These are phyloP conservation scores for Gracilariopsis chorda DNA, from an alignment of 23 red algal species.

Conservation along the genomic window DNA sequence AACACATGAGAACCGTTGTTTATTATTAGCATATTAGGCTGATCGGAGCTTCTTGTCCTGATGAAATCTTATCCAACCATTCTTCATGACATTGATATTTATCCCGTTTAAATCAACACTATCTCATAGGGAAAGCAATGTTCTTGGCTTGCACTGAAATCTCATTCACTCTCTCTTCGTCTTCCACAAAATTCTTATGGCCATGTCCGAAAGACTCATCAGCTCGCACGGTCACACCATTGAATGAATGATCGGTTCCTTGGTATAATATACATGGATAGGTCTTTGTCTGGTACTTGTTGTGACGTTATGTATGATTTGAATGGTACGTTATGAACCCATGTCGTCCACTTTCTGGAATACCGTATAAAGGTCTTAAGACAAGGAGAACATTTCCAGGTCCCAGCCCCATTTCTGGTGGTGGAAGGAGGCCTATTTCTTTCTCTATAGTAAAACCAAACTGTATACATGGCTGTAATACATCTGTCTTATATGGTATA, in stretches of 20 bases:
- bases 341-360: slow-evolving; percentile 31
- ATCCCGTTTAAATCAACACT: background rate
- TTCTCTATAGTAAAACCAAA: background rate
- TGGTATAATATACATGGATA: slow-evolving; percentile 41
- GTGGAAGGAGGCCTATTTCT: background rate
- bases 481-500: background rate
- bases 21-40: background rate
- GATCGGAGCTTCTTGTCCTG: background rate
- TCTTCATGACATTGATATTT: background rate
- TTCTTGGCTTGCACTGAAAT: background rate
- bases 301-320: slow-evolving; percentile 6
- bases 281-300: background rate
- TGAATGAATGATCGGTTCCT: background rate
- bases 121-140: background rate
- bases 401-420: slow-evolving; percentile 6
- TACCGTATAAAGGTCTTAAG: slow-evolving; percentile 43
- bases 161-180: background rate
- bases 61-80: background rate
- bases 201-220: background rate
- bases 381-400: background rate
- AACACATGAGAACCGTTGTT: background rate
- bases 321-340: slow-evolving; percentile 33
- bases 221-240: background rate
- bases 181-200: background rate
- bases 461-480: slow-evolving; percentile 33